phyloP scores from a whole-genome alignment of 2,329 filamentous ascomycete species.

The Orbilia javanica region DNA sequence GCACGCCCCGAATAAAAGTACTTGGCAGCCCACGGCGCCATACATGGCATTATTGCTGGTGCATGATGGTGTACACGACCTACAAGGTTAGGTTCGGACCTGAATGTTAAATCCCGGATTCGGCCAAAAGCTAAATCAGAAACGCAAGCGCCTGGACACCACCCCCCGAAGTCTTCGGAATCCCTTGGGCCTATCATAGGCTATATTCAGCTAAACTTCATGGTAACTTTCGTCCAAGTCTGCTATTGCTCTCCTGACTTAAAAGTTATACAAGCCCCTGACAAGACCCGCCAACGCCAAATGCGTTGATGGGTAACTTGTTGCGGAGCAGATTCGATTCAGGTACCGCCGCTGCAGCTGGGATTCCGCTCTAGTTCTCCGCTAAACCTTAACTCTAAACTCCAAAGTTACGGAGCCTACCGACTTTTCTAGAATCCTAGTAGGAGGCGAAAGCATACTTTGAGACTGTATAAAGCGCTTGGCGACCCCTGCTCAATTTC shows the following conservation, averaged over 20 bases:
- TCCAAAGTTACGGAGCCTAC: background rate
- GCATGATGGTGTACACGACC: background rate
- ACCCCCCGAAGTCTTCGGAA: background rate
- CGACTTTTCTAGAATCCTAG: background rate
- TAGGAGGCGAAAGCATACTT: background rate
- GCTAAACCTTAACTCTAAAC: slow-evolving; percentile 8
- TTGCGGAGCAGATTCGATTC: background rate
- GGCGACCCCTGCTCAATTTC: background rate
- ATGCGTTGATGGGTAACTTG: background rate
- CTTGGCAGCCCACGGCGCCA: too few relatives aligned
- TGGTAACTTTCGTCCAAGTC: background rate
- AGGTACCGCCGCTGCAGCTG: background rate
- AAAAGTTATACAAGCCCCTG: background rate
- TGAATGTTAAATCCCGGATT: slow-evolving; percentile 15
- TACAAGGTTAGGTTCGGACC: background rate
- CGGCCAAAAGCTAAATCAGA: slow-evolving; percentile 18
- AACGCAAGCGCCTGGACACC: background rate
- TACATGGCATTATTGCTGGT: background rate
- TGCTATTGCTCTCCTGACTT: background rate
- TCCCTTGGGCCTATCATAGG: background rate
- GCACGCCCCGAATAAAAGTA: too few relatives aligned
- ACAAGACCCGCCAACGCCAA: background rate
- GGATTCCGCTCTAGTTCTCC: background rate
- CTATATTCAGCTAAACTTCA: slow-evolving; percentile 12
- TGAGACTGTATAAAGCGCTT: slow-evolving; percentile 30